A percentile compares a stretch with the other conserved stretches of the same genome.
phyloP scores from a whole-genome alignment of 495 filamentous ascomycete species.

The Aspergillus bridgeri region DNA sequence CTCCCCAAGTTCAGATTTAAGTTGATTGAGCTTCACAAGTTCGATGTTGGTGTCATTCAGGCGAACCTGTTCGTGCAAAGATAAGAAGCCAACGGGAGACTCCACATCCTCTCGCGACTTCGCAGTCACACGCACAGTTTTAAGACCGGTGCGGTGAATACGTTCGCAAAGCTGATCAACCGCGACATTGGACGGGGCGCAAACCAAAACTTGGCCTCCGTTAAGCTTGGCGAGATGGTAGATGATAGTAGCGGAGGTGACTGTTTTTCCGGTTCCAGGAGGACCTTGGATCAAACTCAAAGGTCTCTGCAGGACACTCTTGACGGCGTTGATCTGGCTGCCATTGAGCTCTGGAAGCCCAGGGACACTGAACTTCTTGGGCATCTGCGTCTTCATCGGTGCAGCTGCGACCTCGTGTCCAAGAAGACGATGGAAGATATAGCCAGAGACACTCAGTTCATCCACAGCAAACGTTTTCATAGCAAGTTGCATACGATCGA shows the following conservation, averaged over 20 bases:
- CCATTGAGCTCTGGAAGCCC: slow-evolving; percentile 93
- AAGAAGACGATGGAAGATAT: slow-evolving; percentile 96
- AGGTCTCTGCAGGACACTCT: slow-evolving; percentile 88
- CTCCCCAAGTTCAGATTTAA: slow-evolving; percentile 90
- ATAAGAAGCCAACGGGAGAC: slow-evolving; percentile 90
- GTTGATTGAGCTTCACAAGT: slow-evolving; percentile 81
- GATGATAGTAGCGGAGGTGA: slow-evolving; percentile 99
- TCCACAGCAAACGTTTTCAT: slow-evolving; percentile 99
- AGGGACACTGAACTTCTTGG: slow-evolving; percentile 94
- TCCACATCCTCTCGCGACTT: slow-evolving; percentile 99
- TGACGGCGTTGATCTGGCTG: slow-evolving; percentile 95
- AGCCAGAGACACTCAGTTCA: slow-evolving; percentile 96
- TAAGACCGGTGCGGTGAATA: slow-evolving; percentile 90
- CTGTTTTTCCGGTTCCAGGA: slow-evolving; percentile 96
- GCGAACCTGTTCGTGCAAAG: slow-evolving; percentile 93
- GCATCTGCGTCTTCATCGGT: slow-evolving; percentile 94
- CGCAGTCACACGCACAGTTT: slow-evolving; percentile 95
- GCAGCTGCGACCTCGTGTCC: slow-evolving; percentile 95
- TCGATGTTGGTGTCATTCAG: slow-evolving; percentile 96
- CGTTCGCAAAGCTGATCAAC: slow-evolving; percentile 98
- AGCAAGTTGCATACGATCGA: slow-evolving; percentile 97
- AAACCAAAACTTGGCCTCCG: slow-evolving; percentile 91
- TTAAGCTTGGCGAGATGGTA: slow-evolving; percentile 96
- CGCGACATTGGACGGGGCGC: slow-evolving; percentile 96
- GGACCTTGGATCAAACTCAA: slow-evolving; percentile 95